A percentile compares a stretch with the other conserved stretches of the same genome.
Conservation (phyloP, 306 rosid species). For the Lupinus albus region DNA sequence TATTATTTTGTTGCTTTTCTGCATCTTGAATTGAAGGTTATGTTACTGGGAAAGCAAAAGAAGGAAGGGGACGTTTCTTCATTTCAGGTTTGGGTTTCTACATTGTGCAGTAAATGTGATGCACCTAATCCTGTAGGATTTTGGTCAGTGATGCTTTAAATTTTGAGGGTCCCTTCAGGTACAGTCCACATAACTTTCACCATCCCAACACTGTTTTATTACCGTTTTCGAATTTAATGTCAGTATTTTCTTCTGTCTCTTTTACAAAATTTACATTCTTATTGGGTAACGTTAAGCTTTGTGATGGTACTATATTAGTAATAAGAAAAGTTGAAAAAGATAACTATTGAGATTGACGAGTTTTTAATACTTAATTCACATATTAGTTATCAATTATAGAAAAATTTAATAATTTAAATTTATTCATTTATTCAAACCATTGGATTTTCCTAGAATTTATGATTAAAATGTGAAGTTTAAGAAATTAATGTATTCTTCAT, state of each 20-base stretch:
- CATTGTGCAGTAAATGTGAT: slow-evolving; percentile 49
- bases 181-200: slow-evolving; percentile 58
- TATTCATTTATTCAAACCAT: too few species aligned
- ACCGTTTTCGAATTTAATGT: slow-evolving; percentile 67
- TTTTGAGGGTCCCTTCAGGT: slow-evolving; percentile 54
- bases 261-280: slow-evolving; percentile 38
- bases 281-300: slow-evolving; percentile 51
- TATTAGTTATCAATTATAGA: too few species aligned
- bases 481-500: too few species aligned
- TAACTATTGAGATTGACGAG: too few species aligned
- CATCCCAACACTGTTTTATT: slow-evolving; percentile 64
- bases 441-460: too few species aligned
- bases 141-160: slow-evolving; percentile 61
- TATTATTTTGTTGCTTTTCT: slow-evolving; percentile 15
- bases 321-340: neutral
- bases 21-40: slow-evolving; percentile 42
- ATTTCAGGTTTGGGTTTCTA: slow-evolving; percentile 35
- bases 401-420: too few species aligned
- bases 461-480: too few species aligned
- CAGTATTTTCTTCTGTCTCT: slow-evolving; percentile 55
- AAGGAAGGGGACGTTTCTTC: slow-evolving; percentile 40
- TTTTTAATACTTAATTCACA: too few species aligned
- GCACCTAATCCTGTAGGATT: slow-evolving; percentile 53
- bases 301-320: slow-evolving; percentile 32
- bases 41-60: slow-evolving; percentile 39